These are phyloP conservation scores for Globisporangium splendens DNA, from an alignment of 352 stramenopile species.

Conservation along the genomic window DNA sequence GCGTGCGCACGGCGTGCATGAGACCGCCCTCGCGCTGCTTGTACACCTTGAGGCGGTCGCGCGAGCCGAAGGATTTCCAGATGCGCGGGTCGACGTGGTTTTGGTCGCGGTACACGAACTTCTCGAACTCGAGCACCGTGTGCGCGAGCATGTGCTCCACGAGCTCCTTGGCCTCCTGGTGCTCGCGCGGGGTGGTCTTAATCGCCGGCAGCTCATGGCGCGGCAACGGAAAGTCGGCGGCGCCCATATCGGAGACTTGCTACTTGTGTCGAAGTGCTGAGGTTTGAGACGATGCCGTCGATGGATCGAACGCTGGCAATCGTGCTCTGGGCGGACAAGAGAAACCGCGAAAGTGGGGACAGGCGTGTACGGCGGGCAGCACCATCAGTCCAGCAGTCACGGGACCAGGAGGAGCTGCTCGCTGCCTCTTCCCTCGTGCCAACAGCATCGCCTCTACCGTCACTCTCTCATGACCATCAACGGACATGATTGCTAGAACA, in stretches of 20 bases:
- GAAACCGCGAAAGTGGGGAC: too few species aligned
- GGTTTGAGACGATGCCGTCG: too few species aligned
- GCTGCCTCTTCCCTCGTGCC: too few species aligned
- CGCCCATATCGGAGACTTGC: background rate
- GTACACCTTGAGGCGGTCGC: slow-evolving; percentile 49
- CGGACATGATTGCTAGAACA: too few species aligned
- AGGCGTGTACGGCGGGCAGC: too few species aligned
- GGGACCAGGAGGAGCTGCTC: too few species aligned
- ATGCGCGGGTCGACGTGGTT: slow-evolving; percentile 31
- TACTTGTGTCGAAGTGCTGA: too few species aligned
- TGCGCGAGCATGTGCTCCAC: slow-evolving; percentile 38
- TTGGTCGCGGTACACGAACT: slow-evolving; percentile 26
- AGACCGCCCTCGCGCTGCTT: slow-evolving; percentile 30
- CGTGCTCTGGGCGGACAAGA: too few species aligned
- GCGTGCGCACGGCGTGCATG: slow-evolving; percentile 23
- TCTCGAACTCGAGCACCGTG: slow-evolving; percentile 47
- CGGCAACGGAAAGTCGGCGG: slow-evolving; percentile 40
- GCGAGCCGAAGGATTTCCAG: slow-evolving; percentile 41
- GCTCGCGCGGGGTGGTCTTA: slow-evolving; percentile 32
- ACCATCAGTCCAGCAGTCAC: too few species aligned
- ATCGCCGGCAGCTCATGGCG: slow-evolving; percentile 41
- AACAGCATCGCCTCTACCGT: too few species aligned
- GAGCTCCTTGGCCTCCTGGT: slow-evolving; percentile 31
- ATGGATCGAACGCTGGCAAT: too few species aligned
- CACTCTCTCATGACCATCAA: too few species aligned